Base-by-base conservation (phyloP, 805 yeast species). In the Candida gorgasii region DNA sequence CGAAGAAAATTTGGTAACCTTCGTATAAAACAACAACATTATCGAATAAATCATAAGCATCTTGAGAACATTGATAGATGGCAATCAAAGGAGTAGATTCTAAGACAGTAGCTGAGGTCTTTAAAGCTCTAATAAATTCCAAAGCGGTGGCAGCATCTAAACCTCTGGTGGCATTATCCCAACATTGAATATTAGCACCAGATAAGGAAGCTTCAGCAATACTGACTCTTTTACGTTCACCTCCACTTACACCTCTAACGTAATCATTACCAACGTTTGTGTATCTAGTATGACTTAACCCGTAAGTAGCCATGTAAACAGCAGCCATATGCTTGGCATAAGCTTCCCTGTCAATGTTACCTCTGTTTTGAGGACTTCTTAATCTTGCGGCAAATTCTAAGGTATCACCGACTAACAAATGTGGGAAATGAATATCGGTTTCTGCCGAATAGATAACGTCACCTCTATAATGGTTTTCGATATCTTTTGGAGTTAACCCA, bases 161-260 rank as follows among this genome's bases (percentile, higher is more conserved):
- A 53, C 95, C 95, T 68, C 93, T 78, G 3, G 95, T 87, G 5
- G 92, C 84, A 57, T 86, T 86, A 67, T 86, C 79, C 79, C 79
- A 75, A 49, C 75, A 63, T 51, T 75, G 76, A 62, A 12, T 17
- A 13, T 72, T 63, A 19, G 88, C 84, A 17, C 82, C 79, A 35
- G 81, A 72, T 36, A 84, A 75, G 36, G 83, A 65, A 1, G 85
- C 86, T 63, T 86, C 95, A 9, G 89, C 88, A 53, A 86, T 81
- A 8, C 92, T 83, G 2, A 86, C 90, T 68, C 95, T 78, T 63
- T 85, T 85, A 49, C 93, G 69, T 65, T 86, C 93, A 72, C 93
- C 93, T 55, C 95, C 90, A 39, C 92, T 82, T 29, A 83, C 86
- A 67, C 88, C 86, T 58, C 87, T 73, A 19, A 82, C 74, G 44